A percentile compares a stretch with the other conserved stretches of the same genome.
These are phyloP conservation scores for Diaporthe ampelina DNA, from an alignment of 2,329 filamentous ascomycete genomes.

Conservation along the genomic window DNA sequence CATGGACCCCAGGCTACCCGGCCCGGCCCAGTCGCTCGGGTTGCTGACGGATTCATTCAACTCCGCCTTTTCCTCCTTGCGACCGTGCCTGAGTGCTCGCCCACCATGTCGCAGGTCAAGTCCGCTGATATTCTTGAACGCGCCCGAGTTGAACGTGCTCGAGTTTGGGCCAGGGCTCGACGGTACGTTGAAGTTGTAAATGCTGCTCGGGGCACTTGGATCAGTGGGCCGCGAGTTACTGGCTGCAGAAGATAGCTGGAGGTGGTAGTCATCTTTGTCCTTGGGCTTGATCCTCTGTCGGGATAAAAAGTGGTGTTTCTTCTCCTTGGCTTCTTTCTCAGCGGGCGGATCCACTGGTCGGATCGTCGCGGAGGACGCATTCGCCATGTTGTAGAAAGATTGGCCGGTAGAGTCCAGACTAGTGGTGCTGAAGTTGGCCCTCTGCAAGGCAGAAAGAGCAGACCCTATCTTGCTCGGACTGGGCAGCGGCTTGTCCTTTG, in stretches of 20 bases:
- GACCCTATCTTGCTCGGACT: slow-evolving; percentile 81
- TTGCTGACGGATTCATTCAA: slow-evolving; percentile 65
- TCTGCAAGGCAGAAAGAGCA: slow-evolving; percentile 75
- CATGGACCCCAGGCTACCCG: slow-evolving; percentile 63
- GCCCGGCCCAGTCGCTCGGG: slow-evolving; percentile 65
- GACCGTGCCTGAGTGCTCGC: slow-evolving; percentile 83
- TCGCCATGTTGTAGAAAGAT: slow-evolving; percentile 80
- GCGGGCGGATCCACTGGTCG: slow-evolving; percentile 70
- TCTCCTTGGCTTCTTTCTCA: slow-evolving; percentile 78
- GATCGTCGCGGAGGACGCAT: slow-evolving; percentile 82
- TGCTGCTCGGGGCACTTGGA: slow-evolving; percentile 79
- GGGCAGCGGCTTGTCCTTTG: slow-evolving; percentile 76
- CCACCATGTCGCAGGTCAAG: slow-evolving; percentile 84
- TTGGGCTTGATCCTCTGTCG: slow-evolving; percentile 83
- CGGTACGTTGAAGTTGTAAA: slow-evolving; percentile 84
- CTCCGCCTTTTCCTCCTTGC: slow-evolving; percentile 76
- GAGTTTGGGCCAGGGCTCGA: slow-evolving; percentile 77
- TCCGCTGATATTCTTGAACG: slow-evolving; percentile 88
- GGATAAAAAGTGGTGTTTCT: slow-evolving; percentile 84
- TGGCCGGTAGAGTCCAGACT: slow-evolving; percentile 75
- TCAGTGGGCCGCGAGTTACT: slow-evolving; percentile 84
- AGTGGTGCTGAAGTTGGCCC: slow-evolving; percentile 78
- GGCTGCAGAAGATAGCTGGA: slow-evolving; percentile 80
- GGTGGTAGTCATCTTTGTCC: slow-evolving; percentile 78
- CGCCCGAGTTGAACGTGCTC: slow-evolving; percentile 63